Base-by-base conservation (phyloP, 306 rosid species). In the Trifolium subterraneum region DNA sequence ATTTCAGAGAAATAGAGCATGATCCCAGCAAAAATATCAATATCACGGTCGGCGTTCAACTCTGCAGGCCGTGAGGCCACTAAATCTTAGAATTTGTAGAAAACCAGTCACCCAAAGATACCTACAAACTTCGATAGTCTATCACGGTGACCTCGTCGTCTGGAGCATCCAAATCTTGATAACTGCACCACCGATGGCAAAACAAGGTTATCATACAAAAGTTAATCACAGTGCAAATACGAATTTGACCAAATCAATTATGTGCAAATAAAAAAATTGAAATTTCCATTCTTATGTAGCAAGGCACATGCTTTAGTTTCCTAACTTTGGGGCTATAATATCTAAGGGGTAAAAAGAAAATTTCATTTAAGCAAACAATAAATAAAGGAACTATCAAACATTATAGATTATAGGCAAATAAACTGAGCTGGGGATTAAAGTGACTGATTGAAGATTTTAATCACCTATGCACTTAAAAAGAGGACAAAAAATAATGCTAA, bases 121-220 rank as follows among this genome's bases (percentile, higher is more conserved):
- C 36, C 72, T 90, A 94, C 87, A 94, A 90, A 85, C 98, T 94
- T 83, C 98, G 82, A 80, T 94, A 94, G 77, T 94, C 98, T 79
- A 94, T 94, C 86, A 94, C 98, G 2, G 98, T 91, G 72, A 94
- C 97, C 82, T 94, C 98, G 56, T 94, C 98, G 31, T 94, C 98
- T 0, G 96, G 98, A 11, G 95, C 98, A 78, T 94, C 98, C 76
- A 94, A 83, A 78, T 94, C 98, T 88, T 91, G 97, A 81, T 94
- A 94, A 79, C 98, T 94, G 94, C 85, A 70, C 71, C 72, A 79
- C 64, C 79, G 63, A 29, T 64, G 7, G 61, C 72, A 60, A 74
- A 71, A 74, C 7, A 50, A 36, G 50, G 25, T 51, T 0, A 50
- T 12, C 23, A 68, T 42, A 65, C 69, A 74, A 22, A 35, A 38